Evolutionary conservation across 495 filamentous ascomycete species (phyloP).

Genomic region (Pyrenula massariospora): DNA sequence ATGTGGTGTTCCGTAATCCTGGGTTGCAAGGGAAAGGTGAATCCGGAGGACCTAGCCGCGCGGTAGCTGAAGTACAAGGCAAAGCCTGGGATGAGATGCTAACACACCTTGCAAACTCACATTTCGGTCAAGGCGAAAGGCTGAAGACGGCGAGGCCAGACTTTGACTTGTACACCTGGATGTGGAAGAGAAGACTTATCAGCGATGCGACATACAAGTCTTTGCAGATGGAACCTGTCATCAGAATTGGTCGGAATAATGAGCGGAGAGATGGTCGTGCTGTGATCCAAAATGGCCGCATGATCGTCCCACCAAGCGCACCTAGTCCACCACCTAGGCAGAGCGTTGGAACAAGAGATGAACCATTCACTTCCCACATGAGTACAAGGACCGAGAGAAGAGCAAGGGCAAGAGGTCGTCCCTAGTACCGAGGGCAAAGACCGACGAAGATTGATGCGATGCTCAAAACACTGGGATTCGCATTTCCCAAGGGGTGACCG

Average conservation of each 20-base stretch:
- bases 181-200: conserved; percentile 9
- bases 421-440: too few species aligned
- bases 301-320: neutral
- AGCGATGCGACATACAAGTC: conserved; percentile 1
- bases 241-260: neutral
- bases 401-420: neutral
- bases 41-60: neutral
- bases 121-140: neutral
- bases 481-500: too few species aligned
- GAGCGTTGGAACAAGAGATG: neutral
- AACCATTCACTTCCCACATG: neutral
- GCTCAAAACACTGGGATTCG: too few species aligned
- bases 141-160: conserved; percentile 3
- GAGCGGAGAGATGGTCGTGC: neutral
- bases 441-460: too few species aligned
- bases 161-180: conserved; percentile 7
- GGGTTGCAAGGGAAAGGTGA: neutral
- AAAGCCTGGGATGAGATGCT: neutral
- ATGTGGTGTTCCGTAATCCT: neutral
- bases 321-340: neutral
- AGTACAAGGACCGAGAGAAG: neutral
- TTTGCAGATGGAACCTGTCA: neutral
- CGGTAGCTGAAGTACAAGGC: neutral
- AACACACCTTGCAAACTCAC: neutral
- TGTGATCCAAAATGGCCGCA: neutral